Evolutionary conservation across 805 yeast species (phyloP).

Genomic region (Hanseniaspora mollemarum): DNA sequence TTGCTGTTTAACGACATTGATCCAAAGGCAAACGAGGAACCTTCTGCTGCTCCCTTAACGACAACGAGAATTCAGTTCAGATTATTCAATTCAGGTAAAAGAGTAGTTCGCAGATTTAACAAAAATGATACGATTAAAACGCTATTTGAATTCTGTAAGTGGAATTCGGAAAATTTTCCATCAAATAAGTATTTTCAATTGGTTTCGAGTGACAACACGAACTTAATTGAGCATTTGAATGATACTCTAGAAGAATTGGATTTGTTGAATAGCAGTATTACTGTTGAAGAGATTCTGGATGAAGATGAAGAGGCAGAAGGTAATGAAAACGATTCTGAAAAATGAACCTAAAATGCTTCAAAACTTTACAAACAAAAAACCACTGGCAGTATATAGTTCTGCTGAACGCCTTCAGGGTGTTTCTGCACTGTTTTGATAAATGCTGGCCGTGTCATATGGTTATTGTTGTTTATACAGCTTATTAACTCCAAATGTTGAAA

Average conservation of each 20-base stretch:
- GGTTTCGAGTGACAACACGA: conserved; percentile 37
- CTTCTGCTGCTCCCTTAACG: conserved; percentile 40
- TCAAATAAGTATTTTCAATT: conserved; percentile 20
- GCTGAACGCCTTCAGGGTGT: no score
- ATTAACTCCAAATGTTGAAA: no score
- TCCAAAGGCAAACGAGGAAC: conserved; percentile 44
- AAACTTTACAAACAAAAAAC: no score
- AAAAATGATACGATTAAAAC: conserved; percentile 45
- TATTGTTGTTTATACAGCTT: no score
- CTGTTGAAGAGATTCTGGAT: conserved; percentile 41
- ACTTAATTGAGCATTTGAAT: conserved; percentile 44
- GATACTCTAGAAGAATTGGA: conserved; percentile 61
- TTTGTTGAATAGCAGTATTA: conserved; percentile 66
- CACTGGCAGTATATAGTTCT: no score
- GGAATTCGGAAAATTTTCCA: conserved; percentile 35
- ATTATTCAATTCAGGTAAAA: conserved; percentile 64
- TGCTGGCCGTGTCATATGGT: no score
- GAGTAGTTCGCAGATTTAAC: conserved; percentile 61
- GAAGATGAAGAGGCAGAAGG: background rate
- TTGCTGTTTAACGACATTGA: conserved; percentile 26
- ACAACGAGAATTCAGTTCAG: conserved; percentile 80
- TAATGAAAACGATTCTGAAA: no score
- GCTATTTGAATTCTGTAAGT: conserved; percentile 59
- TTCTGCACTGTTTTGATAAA: no score
- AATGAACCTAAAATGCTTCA: no score